Conservation (phyloP, 2,329 filamentous ascomycete species). For the Fusarium denticulatum region DNA sequence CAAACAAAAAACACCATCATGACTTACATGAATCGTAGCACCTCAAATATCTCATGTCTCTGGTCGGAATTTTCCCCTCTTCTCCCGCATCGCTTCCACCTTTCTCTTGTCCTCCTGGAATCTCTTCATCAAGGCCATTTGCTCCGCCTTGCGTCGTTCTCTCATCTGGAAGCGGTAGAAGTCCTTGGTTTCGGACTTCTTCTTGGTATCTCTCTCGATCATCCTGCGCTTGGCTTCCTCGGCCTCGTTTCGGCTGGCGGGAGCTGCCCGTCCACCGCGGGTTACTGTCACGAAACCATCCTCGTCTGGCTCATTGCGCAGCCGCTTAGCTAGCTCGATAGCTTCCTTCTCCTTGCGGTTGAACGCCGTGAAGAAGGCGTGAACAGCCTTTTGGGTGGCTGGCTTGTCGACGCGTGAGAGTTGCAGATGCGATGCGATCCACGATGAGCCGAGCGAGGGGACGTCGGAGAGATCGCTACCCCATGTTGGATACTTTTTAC, state of each 20-base stretch:
- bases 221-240: constrained; percentile 68
- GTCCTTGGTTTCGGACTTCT: constrained; percentile 71
- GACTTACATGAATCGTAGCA: constrained; percentile 24
- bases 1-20: constrained; percentile 3
- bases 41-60: constrained; percentile 50
- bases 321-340: constrained; percentile 68
- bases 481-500: constrained; percentile 74
- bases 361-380: constrained; percentile 88
- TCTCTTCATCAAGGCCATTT: constrained; percentile 71
- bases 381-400: constrained; percentile 76
- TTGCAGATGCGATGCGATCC: constrained; percentile 73
- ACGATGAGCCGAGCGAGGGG: constrained; percentile 65
- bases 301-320: constrained; percentile 85
- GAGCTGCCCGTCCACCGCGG: constrained; percentile 77
- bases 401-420: constrained; percentile 75
- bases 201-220: constrained; percentile 70
- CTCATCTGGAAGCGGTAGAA: constrained; percentile 88
- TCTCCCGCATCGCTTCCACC: constrained; percentile 76
- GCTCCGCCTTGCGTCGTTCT: constrained; percentile 80
- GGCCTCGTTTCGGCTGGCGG: constrained; percentile 77
- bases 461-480: constrained; percentile 67
- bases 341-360: constrained; percentile 74
- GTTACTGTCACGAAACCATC: constrained; percentile 96
- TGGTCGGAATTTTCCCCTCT: constrained; percentile 69
- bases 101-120: constrained; percentile 82